Conservation (phyloP, 129 eudicot species). For the Helianthus tuberosus region DNA sequence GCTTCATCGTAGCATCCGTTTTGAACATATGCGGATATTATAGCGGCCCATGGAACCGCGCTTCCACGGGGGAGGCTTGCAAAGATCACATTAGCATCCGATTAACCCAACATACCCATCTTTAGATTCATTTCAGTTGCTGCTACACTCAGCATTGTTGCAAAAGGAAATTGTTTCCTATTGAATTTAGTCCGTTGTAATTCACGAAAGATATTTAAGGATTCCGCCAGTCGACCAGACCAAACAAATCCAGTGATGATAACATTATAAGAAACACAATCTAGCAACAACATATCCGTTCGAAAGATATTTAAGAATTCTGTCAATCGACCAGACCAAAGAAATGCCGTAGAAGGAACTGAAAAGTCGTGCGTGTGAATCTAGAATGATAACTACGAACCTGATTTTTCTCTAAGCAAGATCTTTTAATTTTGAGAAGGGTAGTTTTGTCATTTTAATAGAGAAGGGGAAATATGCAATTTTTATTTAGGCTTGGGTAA, state of each 20-base stretch:
- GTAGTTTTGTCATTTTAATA: no score
- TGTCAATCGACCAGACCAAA: no score
- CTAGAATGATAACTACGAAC: no score
- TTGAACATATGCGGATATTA: slow-evolving; percentile 72
- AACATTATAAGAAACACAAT: slow-evolving; percentile 83
- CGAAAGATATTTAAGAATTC: no score
- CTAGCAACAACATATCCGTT: slow-evolving; percentile 61
- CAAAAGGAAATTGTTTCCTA: slow-evolving; percentile 63
- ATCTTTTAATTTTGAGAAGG: no score
- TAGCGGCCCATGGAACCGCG: slow-evolving; percentile 83
- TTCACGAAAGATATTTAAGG: slow-evolving; percentile 52
- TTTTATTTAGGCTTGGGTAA: no score
- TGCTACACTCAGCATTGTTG: slow-evolving; percentile 83
- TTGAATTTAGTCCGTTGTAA: slow-evolving; percentile 52
- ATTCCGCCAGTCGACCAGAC: slow-evolving; percentile 55
- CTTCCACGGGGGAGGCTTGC: slow-evolving; percentile 41
- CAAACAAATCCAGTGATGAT: slow-evolving; percentile 62
- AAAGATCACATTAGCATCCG: slow-evolving; percentile 58
- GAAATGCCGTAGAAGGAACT: no score
- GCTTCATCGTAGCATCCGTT: slow-evolving; percentile 68
- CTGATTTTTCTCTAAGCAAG: no score
- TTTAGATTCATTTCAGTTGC: slow-evolving; percentile 43
- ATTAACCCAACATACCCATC: slow-evolving; percentile 66
- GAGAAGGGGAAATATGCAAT: no score
- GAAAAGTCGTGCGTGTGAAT: no score